Conservation (phyloP, 73 alveolate genomes). For the Stentor coeruleus region DNA sequence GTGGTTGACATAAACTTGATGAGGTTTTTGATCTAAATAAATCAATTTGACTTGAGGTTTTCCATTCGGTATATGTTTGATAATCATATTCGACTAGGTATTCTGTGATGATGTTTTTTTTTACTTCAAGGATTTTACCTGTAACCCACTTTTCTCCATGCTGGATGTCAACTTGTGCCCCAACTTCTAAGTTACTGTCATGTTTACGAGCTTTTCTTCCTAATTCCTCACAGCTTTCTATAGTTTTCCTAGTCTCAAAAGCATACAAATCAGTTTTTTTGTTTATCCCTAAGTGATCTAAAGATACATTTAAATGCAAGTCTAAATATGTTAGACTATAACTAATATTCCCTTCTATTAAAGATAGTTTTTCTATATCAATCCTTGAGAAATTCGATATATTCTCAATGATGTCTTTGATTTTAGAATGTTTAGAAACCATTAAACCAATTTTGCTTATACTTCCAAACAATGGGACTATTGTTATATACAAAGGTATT, state of each 20-base stretch:
- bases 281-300: background rate
- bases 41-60: background rate
- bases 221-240: conserved; percentile 27
- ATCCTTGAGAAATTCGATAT: background rate
- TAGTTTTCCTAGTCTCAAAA: conserved; percentile 30
- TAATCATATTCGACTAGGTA: background rate
- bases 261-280: conserved; percentile 32
- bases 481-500: conserved; percentile 22
- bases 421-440: background rate
- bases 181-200: background rate
- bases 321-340: background rate
- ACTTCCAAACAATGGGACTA: conserved; percentile 15
- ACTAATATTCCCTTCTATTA: background rate
- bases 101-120: background rate
- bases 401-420: background rate
- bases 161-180: conserved; percentile 38
- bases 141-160: background rate
- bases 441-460: background rate
- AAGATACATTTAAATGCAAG: background rate
- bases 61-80: background rate
- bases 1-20: background rate
- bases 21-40: background rate
- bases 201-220: conserved; percentile 16
- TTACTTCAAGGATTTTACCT: background rate
- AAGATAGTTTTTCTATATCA: background rate